phyloP scores from a whole-genome alignment of 345 rosid species.

The Dovyalis caffra region DNA sequence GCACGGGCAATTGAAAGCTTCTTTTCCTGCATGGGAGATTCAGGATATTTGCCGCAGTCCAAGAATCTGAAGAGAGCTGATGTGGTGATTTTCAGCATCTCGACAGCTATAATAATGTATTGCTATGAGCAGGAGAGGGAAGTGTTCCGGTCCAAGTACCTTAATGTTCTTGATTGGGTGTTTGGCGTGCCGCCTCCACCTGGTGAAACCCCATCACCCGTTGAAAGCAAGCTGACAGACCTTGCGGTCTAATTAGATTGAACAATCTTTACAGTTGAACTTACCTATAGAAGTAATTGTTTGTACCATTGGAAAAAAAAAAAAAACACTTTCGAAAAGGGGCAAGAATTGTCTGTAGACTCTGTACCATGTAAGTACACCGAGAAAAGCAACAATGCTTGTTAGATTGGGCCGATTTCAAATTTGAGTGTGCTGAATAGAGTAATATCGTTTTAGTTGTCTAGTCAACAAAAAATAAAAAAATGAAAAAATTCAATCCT shows the following conservation, averaged over 20 bases:
- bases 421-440: no score
- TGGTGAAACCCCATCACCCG: conserved; percentile 49
- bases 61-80: conserved; percentile 70
- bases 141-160: conserved; percentile 87
- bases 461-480: no score
- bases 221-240: neutral
- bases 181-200: conserved; percentile 80
- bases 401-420: no score
- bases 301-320: no score
- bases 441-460: no score
- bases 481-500: no score
- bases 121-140: conserved; percentile 93
- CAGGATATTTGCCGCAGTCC: conserved; percentile 55
- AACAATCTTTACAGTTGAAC: no score
- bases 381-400: no score
- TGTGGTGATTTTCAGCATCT: conserved; percentile 77
- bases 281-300: no score
- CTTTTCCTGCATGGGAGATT: conserved; percentile 66
- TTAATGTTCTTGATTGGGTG: conserved; percentile 94
- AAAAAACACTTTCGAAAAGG: no score
- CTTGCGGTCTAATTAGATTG: neutral
- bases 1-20: conserved; percentile 96
- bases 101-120: conserved; percentile 90
- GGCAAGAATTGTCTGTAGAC: no score
- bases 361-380: no score